A percentile compares a stretch with the other conserved stretches of the same genome.
These are phyloP conservation scores for Pseudogymnoascus sp. DNA, from an alignment of 2,329 filamentous ascomycete genomes.

Conservation along the genomic window DNA sequence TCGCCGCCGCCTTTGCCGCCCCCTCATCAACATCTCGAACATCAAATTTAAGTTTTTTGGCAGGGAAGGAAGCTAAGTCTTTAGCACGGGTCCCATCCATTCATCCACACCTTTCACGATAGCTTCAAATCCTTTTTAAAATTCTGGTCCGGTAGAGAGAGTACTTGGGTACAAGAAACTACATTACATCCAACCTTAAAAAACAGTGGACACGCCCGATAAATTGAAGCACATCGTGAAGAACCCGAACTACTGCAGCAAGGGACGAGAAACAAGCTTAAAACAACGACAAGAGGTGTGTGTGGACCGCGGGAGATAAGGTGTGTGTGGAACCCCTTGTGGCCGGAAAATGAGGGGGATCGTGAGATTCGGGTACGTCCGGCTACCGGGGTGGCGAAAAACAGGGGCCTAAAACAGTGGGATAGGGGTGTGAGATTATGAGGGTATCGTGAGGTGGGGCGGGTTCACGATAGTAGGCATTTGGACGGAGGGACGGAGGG, in stretches of 20 bases:
- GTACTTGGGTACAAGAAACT: no score
- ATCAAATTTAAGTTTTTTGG: neutral
- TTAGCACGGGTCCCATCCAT: no score
- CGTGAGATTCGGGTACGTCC: neutral
- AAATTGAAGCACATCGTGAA: neutral
- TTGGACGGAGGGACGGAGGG: no score
- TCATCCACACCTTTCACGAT: no score
- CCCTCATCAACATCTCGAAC: neutral
- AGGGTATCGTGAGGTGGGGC: conserved; percentile 1
- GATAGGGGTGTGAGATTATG: neutral
- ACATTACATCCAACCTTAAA: no score
- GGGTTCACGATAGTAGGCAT: neutral
- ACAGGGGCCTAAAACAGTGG: no score
- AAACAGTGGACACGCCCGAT: neutral
- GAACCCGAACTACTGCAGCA: neutral
- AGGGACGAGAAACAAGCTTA: neutral
- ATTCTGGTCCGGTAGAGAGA: no score
- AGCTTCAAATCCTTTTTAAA: no score
- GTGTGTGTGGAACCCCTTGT: neutral
- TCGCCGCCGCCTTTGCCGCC: neutral
- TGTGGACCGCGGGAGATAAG: neutral
- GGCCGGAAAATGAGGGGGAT: neutral
- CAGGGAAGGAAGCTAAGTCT: neutral
- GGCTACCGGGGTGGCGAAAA: no score
- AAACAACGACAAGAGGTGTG: neutral